Evolutionary conservation across 331 rosid species (phyloP), one percentile per base, ranked within the genome.

Genomic region (Acacia concinna): DNA sequence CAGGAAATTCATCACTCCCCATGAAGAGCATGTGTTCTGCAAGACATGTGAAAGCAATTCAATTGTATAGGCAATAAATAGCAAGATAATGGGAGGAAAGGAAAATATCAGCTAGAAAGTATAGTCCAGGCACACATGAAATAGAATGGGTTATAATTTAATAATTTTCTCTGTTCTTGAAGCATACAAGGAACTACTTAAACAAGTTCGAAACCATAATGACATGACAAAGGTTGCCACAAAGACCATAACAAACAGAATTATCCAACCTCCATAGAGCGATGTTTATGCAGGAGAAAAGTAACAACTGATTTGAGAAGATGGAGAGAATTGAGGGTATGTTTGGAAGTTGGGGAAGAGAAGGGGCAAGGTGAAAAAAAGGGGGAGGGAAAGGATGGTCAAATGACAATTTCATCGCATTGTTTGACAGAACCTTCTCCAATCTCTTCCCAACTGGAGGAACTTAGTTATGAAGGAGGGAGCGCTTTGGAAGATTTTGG

Each of bases 11-110:
- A 34, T 81, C 82, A 85, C 99, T 95, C 84, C 99, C 99, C 99
- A 95, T 95, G 91, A 96, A 96, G 65, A 96, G 98, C 99, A 96
- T 96, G 85, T 96, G 99, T 82, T 96, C 99, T 96, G 88, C 87
- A 91, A 74, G 83, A 82, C 40, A 81, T 11, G 35, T 21, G 49
- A 79, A 20, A 73, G 70, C 8, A 20, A 57, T 52, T 35, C 73
- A 28, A 35, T 49, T 47, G 63, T 27, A 63, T 27, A 43, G 67
- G 77, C n/a, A 60, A 32, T 31, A 60, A 43, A 62, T 9, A 7
- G 41, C 71, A 41, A 20, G n/a, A 54, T 2, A 65, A 59, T 23
- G 40, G 28, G 38, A 46, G 38, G 12, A 41, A 63, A 57, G 62
- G 5, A 41, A 44, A n/a, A 23, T 6, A 17, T 21, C 37, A 15